phyloP scores from a whole-genome alignment of 2,329 filamentous ascomycete genomes.

The Macrophomina tecta region DNA sequence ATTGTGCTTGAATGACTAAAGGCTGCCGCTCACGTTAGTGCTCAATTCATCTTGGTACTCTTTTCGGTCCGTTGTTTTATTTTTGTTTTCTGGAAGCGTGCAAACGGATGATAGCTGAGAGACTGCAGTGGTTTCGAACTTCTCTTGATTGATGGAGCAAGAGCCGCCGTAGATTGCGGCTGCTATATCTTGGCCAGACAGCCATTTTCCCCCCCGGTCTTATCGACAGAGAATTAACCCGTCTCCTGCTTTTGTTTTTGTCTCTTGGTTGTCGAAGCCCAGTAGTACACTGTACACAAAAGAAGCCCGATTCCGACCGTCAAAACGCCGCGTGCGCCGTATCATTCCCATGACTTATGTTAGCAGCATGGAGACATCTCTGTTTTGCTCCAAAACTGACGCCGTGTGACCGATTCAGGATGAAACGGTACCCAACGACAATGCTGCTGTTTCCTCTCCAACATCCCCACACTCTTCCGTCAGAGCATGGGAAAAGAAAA shows the following conservation, averaged over 20 bases:
- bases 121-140: not conserved
- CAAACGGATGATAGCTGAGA: not conserved
- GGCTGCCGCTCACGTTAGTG: not conserved
- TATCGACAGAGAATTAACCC: conserved; percentile 7
- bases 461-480: not conserved
- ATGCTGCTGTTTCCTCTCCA: conserved; percentile 6
- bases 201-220: not conserved
- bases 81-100: no score
- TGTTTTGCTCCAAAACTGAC: not conserved
- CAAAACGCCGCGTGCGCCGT: conserved; percentile 21
- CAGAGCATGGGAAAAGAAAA: not conserved
- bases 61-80: no score
- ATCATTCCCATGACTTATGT: conserved; percentile 23
- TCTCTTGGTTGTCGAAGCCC: conserved; percentile 20
- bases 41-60: not conserved
- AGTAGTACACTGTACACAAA: conserved; percentile 20
- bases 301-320: conserved; percentile 20
- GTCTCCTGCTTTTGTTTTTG: not conserved
- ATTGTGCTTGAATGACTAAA: not conserved
- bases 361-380: conserved; percentile 13
- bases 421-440: not conserved
- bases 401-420: not conserved
- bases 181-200: not conserved
- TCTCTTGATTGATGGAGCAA: conserved; percentile 21
- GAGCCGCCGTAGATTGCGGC: conserved; percentile 6